Conservation (phyloP, 192 early-diverging fungal species). For the Pecoramyces ruminantium region DNA sequence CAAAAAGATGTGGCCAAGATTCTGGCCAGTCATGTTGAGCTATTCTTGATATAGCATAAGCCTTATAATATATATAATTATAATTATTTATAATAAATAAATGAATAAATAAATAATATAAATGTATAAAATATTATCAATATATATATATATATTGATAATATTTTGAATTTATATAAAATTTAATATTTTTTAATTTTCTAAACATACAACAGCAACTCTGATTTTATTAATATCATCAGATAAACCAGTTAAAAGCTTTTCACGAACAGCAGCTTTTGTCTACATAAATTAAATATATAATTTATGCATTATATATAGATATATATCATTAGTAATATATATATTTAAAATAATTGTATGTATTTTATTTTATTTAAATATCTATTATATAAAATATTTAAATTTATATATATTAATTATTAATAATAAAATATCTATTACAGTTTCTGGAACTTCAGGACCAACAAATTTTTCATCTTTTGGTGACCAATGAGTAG, state of each 20-base stretch:
- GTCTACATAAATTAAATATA: constrained; percentile 12
- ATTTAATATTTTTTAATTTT: not conserved
- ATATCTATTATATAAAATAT: too few species aligned
- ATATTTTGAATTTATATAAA: too few species aligned
- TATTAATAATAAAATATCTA: too few species aligned
- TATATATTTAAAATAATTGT: too few species aligned
- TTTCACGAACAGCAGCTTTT: constrained; percentile 33
- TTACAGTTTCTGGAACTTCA: constrained; percentile 29
- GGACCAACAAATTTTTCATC: constrained; percentile 28
- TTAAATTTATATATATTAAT: too few species aligned
- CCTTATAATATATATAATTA: constrained; percentile 17
- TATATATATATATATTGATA: too few species aligned
- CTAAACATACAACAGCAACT: constrained; percentile 30
- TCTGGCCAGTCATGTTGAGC: constrained; percentile 88
- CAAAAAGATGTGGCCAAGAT: constrained; percentile 77
- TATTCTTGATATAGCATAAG: constrained; percentile 72
- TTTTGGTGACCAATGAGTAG: constrained; percentile 56
- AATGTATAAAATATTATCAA: not conserved
- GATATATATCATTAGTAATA: too few species aligned
- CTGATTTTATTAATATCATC: constrained; percentile 43
- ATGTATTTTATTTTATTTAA: too few species aligned
- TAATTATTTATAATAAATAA: not conserved
- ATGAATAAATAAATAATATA: not conserved
- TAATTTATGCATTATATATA: too few species aligned
- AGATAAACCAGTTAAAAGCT: constrained; percentile 35